Evolutionary conservation across 2,329 filamentous ascomycete genomes (phyloP).

Genomic region (Colletotrichum eremochloae): DNA sequence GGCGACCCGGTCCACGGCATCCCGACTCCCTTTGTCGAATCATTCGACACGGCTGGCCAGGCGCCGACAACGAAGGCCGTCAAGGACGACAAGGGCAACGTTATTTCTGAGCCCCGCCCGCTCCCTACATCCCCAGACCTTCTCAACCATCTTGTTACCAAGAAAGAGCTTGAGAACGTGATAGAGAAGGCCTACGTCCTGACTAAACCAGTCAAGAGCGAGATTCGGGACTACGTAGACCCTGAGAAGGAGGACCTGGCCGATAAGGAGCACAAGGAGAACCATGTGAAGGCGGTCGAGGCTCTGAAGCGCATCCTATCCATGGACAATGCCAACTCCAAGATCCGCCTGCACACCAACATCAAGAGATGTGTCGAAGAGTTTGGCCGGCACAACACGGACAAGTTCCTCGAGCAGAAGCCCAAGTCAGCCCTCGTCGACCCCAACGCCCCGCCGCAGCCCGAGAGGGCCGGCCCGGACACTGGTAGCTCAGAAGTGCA

Average conservation of each 20-base stretch:
- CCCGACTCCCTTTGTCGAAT: slow-evolving; percentile 85
- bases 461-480: slow-evolving; percentile 82
- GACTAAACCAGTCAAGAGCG: slow-evolving; percentile 66
- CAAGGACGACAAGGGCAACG: slow-evolving; percentile 58
- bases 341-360: slow-evolving; percentile 85
- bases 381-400: slow-evolving; percentile 93
- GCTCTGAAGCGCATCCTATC: slow-evolving; percentile 85
- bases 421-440: slow-evolving; percentile 60
- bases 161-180: slow-evolving; percentile 75
- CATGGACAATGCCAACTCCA: slow-evolving; percentile 81
- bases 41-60: slow-evolving; percentile 77
- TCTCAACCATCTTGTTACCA: slow-evolving; percentile 83
- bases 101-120: slow-evolving; percentile 53
- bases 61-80: slow-evolving; percentile 52
- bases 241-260: slow-evolving; percentile 53
- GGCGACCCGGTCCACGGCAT: slow-evolving; percentile 86
- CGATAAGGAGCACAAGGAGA: slow-evolving; percentile 61
- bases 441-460: slow-evolving; percentile 56
- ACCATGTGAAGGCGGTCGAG: slow-evolving; percentile 77
- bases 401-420: slow-evolving; percentile 75
- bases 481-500: slow-evolving; percentile 98
- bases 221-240: slow-evolving; percentile 55
- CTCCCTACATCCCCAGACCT: slow-evolving; percentile 65
- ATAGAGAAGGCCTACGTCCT: slow-evolving; percentile 77
- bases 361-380: slow-evolving; percentile 85